These are phyloP conservation scores for Exophiala oligosperma DNA, from an alignment of 2,329 filamentous ascomycete genomes.

Conservation along the genomic window DNA sequence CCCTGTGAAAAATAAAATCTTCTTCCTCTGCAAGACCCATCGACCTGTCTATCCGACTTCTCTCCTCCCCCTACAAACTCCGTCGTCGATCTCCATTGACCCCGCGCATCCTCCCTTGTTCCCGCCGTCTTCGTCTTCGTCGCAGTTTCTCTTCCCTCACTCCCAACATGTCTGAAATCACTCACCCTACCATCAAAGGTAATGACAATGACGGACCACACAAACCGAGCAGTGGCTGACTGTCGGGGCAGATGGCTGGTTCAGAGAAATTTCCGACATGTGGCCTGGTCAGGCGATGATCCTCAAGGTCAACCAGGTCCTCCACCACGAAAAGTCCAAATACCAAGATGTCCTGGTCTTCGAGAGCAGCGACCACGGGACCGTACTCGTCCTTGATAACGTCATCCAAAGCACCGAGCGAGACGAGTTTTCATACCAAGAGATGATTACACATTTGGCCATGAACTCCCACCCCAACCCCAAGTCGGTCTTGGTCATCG, in stretches of 20 bases:
- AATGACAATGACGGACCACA: conserved; percentile 29
- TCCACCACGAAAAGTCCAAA: conserved; percentile 98
- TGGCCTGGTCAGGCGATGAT: conserved; percentile 99
- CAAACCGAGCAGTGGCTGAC: background rate
- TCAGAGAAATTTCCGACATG: conserved; percentile 98
- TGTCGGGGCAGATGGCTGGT: conserved; percentile 86
- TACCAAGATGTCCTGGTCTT: conserved; percentile 99
- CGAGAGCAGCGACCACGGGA: conserved; percentile 95
- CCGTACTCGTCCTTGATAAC: conserved; percentile 94
- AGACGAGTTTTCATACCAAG: conserved; percentile 95
- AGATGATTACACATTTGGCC: conserved; percentile 99
- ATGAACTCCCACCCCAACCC: conserved; percentile 98
- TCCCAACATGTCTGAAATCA: conserved; percentile 63
- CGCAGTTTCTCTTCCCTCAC: background rate
- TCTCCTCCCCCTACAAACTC: background rate
- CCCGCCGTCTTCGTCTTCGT: conserved; percentile 9
- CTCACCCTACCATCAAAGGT: conserved; percentile 77
- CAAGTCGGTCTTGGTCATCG: conserved; percentile 97
- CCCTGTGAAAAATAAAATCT: no score
- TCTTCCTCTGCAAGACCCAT: background rate
- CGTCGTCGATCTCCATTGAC: background rate
- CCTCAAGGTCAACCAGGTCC: conserved; percentile 92
- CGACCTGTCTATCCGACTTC: background rate
- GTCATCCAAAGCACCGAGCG: conserved; percentile 99
- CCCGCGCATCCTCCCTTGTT: conserved; percentile 18